Conservation (phyloP, 1,284 basidiomycete genomes). For the Kalmanozyma brasiliensis region DNA sequence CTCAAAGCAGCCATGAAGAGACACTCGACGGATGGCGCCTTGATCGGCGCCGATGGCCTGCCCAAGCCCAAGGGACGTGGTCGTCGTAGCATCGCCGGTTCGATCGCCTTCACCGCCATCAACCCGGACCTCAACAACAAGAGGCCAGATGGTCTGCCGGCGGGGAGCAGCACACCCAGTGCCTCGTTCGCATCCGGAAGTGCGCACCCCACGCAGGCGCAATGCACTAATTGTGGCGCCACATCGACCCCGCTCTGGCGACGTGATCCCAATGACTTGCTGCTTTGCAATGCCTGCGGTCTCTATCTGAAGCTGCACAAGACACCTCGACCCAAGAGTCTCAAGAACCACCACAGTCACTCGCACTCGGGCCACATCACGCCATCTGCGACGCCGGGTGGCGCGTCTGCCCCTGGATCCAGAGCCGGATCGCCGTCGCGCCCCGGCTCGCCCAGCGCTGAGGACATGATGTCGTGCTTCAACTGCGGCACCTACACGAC, state of each 20-base stretch:
- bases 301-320: constrained; percentile 66
- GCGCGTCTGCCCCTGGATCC: constrained; percentile 43
- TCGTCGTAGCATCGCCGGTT: constrained; percentile 40
- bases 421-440: constrained; percentile 33
- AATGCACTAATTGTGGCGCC: constrained; percentile 65
- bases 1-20: constrained; percentile 25
- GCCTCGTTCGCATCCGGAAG: constrained; percentile 24
- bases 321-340: constrained; percentile 57
- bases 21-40: constrained; percentile 35
- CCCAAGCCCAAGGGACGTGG: constrained; percentile 41
- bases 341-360: constrained; percentile 55
- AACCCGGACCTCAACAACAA: constrained; percentile 42
- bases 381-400: constrained; percentile 47
- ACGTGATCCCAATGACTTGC: constrained; percentile 56
- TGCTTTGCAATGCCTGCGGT: constrained; percentile 66
- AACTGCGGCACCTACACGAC: constrained; percentile 66
- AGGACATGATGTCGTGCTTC: constrained; percentile 54
- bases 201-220: constrained; percentile 31
- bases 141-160: constrained; percentile 14
- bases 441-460: constrained; percentile 25
- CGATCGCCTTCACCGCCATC: constrained; percentile 44
- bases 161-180: constrained; percentile 22
- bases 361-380: constrained; percentile 50
- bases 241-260: constrained; percentile 64
- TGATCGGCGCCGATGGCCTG: constrained; percentile 12